Percentiles rank a stretch among this genome's conserved stretches.
Evolutionary conservation across 345 rosid genomes (phyloP).

Genomic region (Trapa bicornis): DNA sequence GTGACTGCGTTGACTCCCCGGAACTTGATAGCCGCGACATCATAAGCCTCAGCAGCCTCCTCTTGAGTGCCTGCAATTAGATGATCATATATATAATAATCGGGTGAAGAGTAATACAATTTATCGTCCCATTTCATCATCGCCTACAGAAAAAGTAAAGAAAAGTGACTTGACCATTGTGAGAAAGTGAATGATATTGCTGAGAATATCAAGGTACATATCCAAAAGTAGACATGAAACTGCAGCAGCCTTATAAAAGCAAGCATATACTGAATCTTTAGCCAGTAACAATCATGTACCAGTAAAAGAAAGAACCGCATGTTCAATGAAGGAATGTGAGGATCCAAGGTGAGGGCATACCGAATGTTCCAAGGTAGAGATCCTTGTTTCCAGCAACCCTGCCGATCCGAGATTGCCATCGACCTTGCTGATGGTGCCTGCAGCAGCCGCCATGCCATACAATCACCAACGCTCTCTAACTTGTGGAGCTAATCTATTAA

Average conservation of each 20-base stretch:
- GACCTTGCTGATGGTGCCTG: constrained; percentile 81
- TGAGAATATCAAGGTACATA: background rate
- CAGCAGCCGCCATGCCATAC: background rate
- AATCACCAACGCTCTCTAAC: background rate
- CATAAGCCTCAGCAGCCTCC: constrained; percentile 84
- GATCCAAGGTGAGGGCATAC: constrained; percentile 22
- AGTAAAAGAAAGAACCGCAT: background rate
- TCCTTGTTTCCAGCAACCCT: constrained; percentile 86
- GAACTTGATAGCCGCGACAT: constrained; percentile 68
- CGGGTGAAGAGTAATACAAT: too few species aligned
- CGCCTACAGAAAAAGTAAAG: too few species aligned
- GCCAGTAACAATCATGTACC: background rate
- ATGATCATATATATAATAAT: too few species aligned
- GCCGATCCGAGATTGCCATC: constrained; percentile 87
- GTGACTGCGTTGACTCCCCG: constrained; percentile 72
- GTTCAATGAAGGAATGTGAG: too few species aligned
- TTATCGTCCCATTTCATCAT: too few species aligned
- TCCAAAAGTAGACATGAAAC: background rate
- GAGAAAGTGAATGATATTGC: background rate
- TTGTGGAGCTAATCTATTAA: background rate
- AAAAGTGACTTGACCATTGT: too few species aligned
- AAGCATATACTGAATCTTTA: background rate
- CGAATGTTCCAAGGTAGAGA: constrained; percentile 77
- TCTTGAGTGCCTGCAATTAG: constrained; percentile 52
- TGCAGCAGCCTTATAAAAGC: constrained; percentile 15